These are phyloP conservation scores for Suillus variegatus DNA, from an alignment of 768 basidiomycete species.

Conservation along the genomic window DNA sequence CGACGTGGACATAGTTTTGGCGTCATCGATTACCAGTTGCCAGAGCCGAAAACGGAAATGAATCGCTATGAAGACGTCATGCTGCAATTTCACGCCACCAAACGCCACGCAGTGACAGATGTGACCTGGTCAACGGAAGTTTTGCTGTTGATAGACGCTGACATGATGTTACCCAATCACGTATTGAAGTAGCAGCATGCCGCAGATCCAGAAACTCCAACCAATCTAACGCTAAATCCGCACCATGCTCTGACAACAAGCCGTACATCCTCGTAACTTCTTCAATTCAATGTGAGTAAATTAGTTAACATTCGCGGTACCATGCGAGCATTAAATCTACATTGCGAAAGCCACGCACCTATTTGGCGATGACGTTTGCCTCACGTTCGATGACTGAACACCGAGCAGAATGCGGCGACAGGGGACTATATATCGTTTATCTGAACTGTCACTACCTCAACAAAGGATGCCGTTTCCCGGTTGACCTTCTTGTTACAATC, in stretches of 20 bases:
- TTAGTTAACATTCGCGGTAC: not conserved
- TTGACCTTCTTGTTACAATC: not conserved
- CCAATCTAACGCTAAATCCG: not conserved
- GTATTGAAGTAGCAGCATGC: not conserved
- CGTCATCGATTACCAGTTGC: not conserved
- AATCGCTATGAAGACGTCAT: not conserved
- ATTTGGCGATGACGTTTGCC: not conserved
- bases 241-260: not conserved
- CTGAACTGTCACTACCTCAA: not conserved
- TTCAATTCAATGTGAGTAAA: constrained; percentile 6
- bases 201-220: not conserved
- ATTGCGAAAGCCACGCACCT: not conserved
- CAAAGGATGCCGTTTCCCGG: not conserved
- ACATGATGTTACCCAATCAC: not conserved
- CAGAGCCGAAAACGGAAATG: not conserved
- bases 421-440: not conserved
- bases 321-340: not conserved
- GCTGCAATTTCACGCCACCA: not conserved
- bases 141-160: not conserved
- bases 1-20: not conserved
- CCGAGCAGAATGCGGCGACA: not conserved
- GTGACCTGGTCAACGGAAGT: not conserved
- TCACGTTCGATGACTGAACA: not conserved
- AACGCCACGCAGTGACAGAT: not conserved
- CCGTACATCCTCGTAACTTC: not conserved